Evolutionary conservation across 768 basidiomycete genomes (phyloP), one percentile per base, ranked within the genome.

Genomic region (Lactarius sanguifluus): DNA sequence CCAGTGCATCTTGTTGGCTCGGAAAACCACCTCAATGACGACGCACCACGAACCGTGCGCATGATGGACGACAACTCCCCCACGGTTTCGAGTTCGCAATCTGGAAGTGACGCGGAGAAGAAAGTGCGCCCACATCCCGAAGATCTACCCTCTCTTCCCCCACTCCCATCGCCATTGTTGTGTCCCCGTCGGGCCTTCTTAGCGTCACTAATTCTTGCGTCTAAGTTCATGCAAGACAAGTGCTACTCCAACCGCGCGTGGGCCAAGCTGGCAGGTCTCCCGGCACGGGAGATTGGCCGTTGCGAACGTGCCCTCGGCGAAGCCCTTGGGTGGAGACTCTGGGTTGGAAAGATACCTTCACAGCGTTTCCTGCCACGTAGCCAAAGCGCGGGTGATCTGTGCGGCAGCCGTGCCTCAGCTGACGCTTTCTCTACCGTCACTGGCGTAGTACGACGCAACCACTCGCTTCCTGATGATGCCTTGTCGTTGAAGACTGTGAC

Each of bases 221-320:
- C 91, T 18, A 98, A 98, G 72, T 96, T 96, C 74, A 86, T 91
- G 68, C 94, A 96, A 78, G 95, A 98, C 73, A 88, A 92, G 59
- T 93, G 91, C 52, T 97, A 96, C 72, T 94, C 92, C 16, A 96
- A 97, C 75, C 86, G 87, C 32, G 94, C 95, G 20, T 97, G 96
- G 96, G 91, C 92, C 1, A 94, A 95, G 73, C 83, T 98, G 7
- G 91, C 91, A n/a, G 94, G 94, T 20, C 82, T 98, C 2, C 86
- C 89, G 0, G 86, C 92, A 5, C 79, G 86, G 50, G 95, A 98
- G 79, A 91, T 98, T 60, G 88, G 92, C 45, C 85, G 87, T 20
- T 95, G 93, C 73, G 96, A 98, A 76, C 86, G 91, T 28, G 91
- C 91, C 1, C 85, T 98, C 50, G 91, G 94, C 28, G 86, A 88